These are phyloP conservation scores for Echeveria elegans DNA, from an alignment of 164 flowering plant species.

Conservation along the genomic window DNA sequence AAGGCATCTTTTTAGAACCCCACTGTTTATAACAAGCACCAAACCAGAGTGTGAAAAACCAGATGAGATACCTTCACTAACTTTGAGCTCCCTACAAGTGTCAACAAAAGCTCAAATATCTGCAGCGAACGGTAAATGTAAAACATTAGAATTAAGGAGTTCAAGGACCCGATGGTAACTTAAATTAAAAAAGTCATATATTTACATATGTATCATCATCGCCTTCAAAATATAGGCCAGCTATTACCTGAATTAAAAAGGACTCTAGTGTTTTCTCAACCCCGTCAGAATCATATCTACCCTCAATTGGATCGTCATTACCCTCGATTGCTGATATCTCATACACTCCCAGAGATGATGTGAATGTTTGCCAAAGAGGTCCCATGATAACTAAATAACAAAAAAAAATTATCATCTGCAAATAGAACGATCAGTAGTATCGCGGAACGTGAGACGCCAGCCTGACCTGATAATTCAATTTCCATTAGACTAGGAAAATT, in stretches of 20 bases:
- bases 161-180: background rate
- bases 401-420: background rate
- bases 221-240: background rate
- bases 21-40: background rate
- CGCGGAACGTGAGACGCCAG: background rate
- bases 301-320: constrained; percentile 53
- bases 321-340: constrained; percentile 60
- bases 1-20: background rate
- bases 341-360: constrained; percentile 64
- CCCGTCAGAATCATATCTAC: constrained; percentile 93
- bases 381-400: constrained; percentile 47
- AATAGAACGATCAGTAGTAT: constrained; percentile 1
- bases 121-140: constrained; percentile 12
- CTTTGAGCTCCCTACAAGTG: constrained; percentile 58
- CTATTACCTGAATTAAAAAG: constrained; percentile 71
- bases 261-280: constrained; percentile 78
- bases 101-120: constrained; percentile 82
- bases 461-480: constrained; percentile 53
- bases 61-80: constrained; percentile 43
- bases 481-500: constrained; percentile 57
- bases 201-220: background rate
- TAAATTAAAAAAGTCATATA: background rate
- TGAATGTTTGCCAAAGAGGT: constrained; percentile 86
- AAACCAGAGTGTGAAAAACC: background rate
- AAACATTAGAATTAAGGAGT: background rate